phyloP scores from a whole-genome alignment of 2,329 filamentous ascomycete species.

The Clarireedia paspali region DNA sequence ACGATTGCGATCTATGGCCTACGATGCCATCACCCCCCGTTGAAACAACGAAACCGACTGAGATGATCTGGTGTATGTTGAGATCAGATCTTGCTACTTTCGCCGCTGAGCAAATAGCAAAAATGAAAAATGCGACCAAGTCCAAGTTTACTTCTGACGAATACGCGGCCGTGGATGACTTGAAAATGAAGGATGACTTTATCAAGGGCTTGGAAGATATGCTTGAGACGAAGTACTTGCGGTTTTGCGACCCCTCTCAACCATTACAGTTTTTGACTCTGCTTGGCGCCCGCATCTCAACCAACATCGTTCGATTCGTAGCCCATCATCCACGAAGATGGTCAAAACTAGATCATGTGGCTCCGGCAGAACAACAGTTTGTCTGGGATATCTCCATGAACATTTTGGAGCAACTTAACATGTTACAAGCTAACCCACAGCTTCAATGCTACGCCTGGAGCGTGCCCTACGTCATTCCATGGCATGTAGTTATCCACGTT shows the following conservation, averaged over 20 bases:
- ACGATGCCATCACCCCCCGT: too few species aligned
- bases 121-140: too few species aligned
- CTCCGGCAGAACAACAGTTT: constrained; percentile 24
- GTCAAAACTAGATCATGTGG: constrained; percentile 23
- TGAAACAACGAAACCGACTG: too few species aligned
- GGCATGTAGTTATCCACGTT: constrained; percentile 32
- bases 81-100: too few species aligned
- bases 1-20: too few species aligned
- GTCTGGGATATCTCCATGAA: constrained; percentile 26
- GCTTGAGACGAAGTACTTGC: constrained; percentile 33
- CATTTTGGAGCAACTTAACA: too few species aligned
- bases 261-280: constrained; percentile 9
- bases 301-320: constrained; percentile 18
- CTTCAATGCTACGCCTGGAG: constrained; percentile 27
- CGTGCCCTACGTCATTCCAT: constrained; percentile 28
- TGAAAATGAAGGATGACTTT: constrained; percentile 14
- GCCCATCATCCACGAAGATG: constrained; percentile 28
- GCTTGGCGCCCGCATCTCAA: constrained; percentile 11
- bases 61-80: too few species aligned
- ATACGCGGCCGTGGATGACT: constrained; percentile 5
- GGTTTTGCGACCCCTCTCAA: constrained; percentile 31
- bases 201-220: constrained; percentile 29
- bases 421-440: too few species aligned
- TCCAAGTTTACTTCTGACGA: constrained; percentile 26
- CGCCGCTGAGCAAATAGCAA: too few species aligned